Evolutionary conservation across 1,139 yeast species (phyloP).

Genomic region (Yamadazyma membranifaciens): DNA sequence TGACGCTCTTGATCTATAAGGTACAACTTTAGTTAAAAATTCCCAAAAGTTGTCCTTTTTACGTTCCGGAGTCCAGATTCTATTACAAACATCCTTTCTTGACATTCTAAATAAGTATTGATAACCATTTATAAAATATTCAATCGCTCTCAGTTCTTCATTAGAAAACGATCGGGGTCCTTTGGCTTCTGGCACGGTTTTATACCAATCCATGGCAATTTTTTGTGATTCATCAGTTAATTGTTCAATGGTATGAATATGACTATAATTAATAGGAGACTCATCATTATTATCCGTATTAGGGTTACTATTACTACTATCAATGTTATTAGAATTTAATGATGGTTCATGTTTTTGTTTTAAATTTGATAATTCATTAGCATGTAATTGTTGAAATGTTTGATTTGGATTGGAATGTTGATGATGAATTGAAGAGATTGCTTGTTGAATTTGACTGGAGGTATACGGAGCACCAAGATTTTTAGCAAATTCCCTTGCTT

Average conservation of each 20-base stretch:
- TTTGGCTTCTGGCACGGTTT: slow-evolving; percentile 27
- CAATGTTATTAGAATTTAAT: background rate
- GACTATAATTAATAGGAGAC: slow-evolving; percentile 18
- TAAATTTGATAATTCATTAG: slow-evolving; percentile 3
- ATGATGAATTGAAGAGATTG: slow-evolving; percentile 15
- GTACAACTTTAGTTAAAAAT: slow-evolving; percentile 68
- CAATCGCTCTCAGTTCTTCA: slow-evolving; percentile 70
- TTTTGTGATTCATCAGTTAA: slow-evolving; percentile 37
- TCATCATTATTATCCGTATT: slow-evolving; percentile 12
- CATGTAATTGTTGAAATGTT: slow-evolving; percentile 9
- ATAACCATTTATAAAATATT: slow-evolving; percentile 68
- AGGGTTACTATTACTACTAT: background rate
- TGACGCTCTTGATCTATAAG: slow-evolving; percentile 82
- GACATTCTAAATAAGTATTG: slow-evolving; percentile 60
- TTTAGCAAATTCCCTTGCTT: slow-evolving; percentile 62
- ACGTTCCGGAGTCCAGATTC: slow-evolving; percentile 87
- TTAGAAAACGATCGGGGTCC: slow-evolving; percentile 53
- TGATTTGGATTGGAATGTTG: slow-evolving; percentile 9
- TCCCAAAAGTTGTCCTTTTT: slow-evolving; percentile 92
- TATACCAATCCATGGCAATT: slow-evolving; percentile 39
- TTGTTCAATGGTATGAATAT: slow-evolving; percentile 30
- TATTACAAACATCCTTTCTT: slow-evolving; percentile 67
- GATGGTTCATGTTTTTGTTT: background rate
- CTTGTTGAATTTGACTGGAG: slow-evolving; percentile 29
- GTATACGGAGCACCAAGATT: slow-evolving; percentile 18